A percentile compares a stretch with the other conserved stretches of the same genome.
Evolutionary conservation across 805 yeast species (phyloP).

Genomic region (Cyberlindnera veronae): DNA sequence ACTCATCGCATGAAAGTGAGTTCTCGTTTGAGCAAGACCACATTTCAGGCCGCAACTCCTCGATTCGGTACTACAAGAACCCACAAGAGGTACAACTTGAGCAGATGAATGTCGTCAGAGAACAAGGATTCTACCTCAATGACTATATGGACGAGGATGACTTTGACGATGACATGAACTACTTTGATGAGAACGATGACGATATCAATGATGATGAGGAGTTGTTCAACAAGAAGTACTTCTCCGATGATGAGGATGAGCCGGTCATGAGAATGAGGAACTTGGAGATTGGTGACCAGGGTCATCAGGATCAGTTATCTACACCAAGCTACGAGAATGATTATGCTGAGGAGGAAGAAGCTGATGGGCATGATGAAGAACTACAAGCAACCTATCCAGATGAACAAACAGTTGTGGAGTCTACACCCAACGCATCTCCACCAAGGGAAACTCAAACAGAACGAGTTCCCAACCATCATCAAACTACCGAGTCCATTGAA

Average conservation of each 20-base stretch:
- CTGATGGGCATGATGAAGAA: neutral
- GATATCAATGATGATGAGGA: slow-evolving; percentile 34
- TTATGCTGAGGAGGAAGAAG: no score
- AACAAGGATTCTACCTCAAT: slow-evolving; percentile 35
- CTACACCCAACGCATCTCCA: neutral
- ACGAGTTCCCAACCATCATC: neutral
- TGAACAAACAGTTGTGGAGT: neutral
- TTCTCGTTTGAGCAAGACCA: slow-evolving; percentile 50
- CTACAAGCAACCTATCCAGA: no score
- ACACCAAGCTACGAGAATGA: no score
- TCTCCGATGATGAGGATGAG: slow-evolving; percentile 25
- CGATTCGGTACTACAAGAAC: slow-evolving; percentile 49
- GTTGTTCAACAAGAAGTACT: slow-evolving; percentile 27
- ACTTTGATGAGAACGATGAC: slow-evolving; percentile 33
- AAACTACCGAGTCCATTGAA: neutral
- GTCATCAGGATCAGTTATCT: neutral
- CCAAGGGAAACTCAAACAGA: neutral
- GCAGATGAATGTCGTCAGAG: slow-evolving; percentile 21
- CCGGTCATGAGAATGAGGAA: neutral
- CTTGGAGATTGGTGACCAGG: neutral
- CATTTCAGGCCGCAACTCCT: slow-evolving; percentile 47
- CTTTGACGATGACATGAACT: slow-evolving; percentile 41
- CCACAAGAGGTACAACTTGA: slow-evolving; percentile 19
- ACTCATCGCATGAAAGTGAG: slow-evolving; percentile 24
- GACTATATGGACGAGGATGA: slow-evolving; percentile 38